Evolutionary conservation across 2,329 filamentous ascomycete species (phyloP).

Genomic region (Pyrenochaeta sp.): DNA sequence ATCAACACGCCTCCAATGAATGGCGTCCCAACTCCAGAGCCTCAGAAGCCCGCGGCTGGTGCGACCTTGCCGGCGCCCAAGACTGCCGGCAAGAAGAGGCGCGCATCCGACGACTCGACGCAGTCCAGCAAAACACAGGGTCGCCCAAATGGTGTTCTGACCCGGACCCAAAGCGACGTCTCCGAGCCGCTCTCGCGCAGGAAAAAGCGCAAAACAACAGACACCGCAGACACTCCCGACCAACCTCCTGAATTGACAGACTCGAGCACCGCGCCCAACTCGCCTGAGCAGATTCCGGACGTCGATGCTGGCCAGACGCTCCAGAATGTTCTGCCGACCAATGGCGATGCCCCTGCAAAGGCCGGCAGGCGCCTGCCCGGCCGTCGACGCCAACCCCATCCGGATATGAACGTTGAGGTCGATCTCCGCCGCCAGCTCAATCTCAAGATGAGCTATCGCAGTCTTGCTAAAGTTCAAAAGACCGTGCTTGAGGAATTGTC

Average conservation of each 20-base stretch:
- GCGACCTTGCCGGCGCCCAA: constrained; percentile 28
- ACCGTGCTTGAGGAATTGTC: constrained; percentile 71
- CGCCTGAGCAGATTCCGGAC: constrained; percentile 46
- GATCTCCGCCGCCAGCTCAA: constrained; percentile 67
- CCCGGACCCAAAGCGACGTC: constrained; percentile 44
- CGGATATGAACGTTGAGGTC: constrained; percentile 54
- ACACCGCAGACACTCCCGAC: constrained; percentile 36
- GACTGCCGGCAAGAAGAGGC: constrained; percentile 39
- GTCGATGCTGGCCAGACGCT: constrained; percentile 40
- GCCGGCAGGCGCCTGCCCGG: constrained; percentile 49
- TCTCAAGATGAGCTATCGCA: constrained; percentile 70
- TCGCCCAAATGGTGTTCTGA: constrained; percentile 43
- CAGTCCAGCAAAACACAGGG: constrained; percentile 39
- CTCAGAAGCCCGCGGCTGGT: constrained; percentile 25
- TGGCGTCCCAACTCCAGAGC: constrained; percentile 35
- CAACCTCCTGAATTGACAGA: constrained; percentile 47
- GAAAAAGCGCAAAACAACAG: constrained; percentile 45
- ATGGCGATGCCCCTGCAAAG: constrained; percentile 47
- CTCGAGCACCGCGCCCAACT: constrained; percentile 44
- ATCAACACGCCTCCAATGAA: constrained; percentile 38
- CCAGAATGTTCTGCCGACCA: constrained; percentile 44
- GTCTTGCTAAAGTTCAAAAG: constrained; percentile 69
- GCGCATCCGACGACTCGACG: constrained; percentile 42
- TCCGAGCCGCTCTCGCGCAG: constrained; percentile 45
- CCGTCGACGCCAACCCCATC: constrained; percentile 56